phyloP scores from a whole-genome alignment of 2,329 filamentous ascomycete genomes.

The Scedosporium aurantiacum region DNA sequence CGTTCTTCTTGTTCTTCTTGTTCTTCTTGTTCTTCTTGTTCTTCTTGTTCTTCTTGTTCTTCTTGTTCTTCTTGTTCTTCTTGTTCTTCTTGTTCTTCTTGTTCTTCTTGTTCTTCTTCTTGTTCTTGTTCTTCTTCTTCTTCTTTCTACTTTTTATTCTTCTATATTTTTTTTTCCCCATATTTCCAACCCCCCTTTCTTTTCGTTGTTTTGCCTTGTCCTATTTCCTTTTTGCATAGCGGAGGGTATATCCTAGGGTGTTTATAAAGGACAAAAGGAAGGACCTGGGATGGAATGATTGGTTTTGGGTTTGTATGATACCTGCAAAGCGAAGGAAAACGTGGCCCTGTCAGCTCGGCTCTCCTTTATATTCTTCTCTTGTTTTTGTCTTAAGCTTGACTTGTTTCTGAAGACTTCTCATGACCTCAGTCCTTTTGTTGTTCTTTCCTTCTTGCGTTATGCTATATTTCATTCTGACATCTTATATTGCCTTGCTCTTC shows the following conservation, averaged over 20 bases:
- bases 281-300: background rate
- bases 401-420: background rate
- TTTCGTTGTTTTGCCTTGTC: background rate
- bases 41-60: too few relatives aligned
- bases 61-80: background rate
- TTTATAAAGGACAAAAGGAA: background rate
- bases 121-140: background rate
- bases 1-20: background rate
- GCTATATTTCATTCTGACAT: background rate
- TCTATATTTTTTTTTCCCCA: too few relatives aligned
- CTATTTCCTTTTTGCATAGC: slow-evolving; percentile 1
- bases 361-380: background rate
- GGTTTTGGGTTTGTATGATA: background rate
- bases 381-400: background rate
- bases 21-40: background rate
- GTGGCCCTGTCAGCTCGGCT: background rate
- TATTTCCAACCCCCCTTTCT: background rate
- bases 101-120: background rate
- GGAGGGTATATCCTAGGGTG: background rate
- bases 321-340: background rate
- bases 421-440: background rate
- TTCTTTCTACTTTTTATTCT: background rate
- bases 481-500: background rate
- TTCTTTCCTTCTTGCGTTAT: background rate
- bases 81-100: background rate